Percentiles rank a stretch among this genome's conserved stretches.
Conservation (phyloP, 225 moss, liverwort and hornwort species). For the Bryoerythrophyllum caledonicum region DNA sequence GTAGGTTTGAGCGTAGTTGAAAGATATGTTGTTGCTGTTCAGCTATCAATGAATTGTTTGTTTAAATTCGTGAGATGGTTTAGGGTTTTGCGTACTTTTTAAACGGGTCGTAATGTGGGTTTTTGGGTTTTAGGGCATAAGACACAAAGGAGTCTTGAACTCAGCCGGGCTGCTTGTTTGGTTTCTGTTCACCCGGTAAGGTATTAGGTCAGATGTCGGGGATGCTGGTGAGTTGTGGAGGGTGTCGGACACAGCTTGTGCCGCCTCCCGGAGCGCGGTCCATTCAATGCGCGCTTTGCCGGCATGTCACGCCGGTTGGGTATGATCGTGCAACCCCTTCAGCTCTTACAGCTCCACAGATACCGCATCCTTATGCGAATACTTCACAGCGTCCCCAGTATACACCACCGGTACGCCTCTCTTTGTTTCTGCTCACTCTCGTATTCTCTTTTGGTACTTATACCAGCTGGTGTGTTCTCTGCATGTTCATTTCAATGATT, state of each 20-base stretch:
- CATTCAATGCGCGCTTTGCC: conserved; percentile 76
- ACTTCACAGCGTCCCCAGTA: conserved; percentile 49
- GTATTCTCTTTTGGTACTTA: not conserved
- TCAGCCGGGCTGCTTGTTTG: conserved; percentile 4
- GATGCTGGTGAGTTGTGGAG: conserved; percentile 71
- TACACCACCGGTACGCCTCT: conserved; percentile 56
- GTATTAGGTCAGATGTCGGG: conserved; percentile 51
- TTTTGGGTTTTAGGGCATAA: conserved; percentile 25
- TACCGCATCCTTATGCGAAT: conserved; percentile 33
- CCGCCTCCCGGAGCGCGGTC: conserved; percentile 70
- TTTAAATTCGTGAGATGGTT: not conserved
- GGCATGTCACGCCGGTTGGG: conserved; percentile 51
- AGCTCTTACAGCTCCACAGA: conserved; percentile 24
- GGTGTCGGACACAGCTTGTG: conserved; percentile 71
- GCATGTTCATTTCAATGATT: not conserved
- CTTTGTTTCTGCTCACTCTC: conserved; percentile 6
- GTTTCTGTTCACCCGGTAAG: not conserved
- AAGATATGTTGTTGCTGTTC: not conserved
- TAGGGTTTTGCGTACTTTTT: conserved; percentile 8
- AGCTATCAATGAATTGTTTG: not conserved
- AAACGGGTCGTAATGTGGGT: conserved; percentile 1
- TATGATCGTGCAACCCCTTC: conserved; percentile 34
- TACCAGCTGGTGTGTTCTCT: not conserved
- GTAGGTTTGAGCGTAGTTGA: not conserved
- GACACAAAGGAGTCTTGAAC: conserved; percentile 8